Percentiles rank a stretch among this genome's conserved stretches.
Evolutionary conservation across 108 stramenopile genomes (phyloP).

Genomic region (Cyclotella choctawhatcheeana): DNA sequence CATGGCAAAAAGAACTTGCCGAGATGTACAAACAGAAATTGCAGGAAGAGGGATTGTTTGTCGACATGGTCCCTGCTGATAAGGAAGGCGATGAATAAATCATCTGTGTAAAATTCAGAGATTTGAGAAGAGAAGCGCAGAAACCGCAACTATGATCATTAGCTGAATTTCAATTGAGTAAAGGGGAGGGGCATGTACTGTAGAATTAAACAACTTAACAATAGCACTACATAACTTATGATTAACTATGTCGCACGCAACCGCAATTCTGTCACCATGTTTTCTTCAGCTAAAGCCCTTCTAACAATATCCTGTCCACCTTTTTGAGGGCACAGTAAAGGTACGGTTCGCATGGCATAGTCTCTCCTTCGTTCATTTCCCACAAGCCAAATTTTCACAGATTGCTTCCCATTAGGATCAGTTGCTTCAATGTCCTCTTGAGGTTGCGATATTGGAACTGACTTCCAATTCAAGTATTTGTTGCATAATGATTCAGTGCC

Average conservation of each 20-base stretch:
- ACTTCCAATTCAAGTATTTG: constrained; percentile 30
- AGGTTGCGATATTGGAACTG: neutral
- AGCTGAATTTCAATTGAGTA: neutral
- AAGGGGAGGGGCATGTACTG: neutral
- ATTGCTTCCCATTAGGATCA: constrained; percentile 25
- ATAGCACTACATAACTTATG: neutral
- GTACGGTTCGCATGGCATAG: constrained; percentile 59
- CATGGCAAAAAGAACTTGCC: constrained; percentile 64
- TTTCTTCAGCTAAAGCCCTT: constrained; percentile 33
- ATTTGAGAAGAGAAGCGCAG: neutral
- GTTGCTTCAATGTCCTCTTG: neutral
- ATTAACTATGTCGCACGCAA: constrained; percentile 27
- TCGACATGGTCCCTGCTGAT: constrained; percentile 74
- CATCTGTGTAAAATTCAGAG: neutral
- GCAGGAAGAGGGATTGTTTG: constrained; percentile 56
- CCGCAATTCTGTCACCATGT: constrained; percentile 32
- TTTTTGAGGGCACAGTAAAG: constrained; percentile 22
- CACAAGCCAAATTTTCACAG: constrained; percentile 77
- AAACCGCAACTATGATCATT: too few species aligned
- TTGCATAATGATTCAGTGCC: too few species aligned
- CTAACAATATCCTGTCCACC: constrained; percentile 39
- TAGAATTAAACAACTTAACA: neutral
- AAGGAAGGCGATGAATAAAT: constrained; percentile 1
- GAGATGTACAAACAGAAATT: constrained; percentile 63
- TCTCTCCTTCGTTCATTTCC: constrained; percentile 66